Evolutionary conservation across 352 stramenopile species (phyloP), one percentile per base, ranked within the genome.

Genomic region (Lagenidium sp.): DNA sequence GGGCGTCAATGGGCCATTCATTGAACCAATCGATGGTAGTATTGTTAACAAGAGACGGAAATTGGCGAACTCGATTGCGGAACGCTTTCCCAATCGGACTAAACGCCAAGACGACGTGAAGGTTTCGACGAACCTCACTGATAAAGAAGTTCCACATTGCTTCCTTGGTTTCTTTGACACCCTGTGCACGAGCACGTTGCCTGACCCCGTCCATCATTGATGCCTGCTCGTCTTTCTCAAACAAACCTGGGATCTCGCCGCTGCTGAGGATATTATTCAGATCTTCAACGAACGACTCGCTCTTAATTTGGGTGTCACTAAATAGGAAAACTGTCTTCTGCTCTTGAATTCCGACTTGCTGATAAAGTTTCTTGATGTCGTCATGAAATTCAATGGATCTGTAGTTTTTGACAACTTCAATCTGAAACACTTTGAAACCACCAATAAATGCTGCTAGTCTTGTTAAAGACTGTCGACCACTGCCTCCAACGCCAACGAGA

Each of bases 321-420:
- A 97, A 97, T 8, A 97, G 54, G 46, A 97, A 97, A 0, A 92
- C 80, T 0, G 85, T 95, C 26, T 77, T 75, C 34, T 92, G 86
- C 38, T 89, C 80, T 21, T 88, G 63, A 6, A 94, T 46, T 3
- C 85, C 90, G 7, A 82, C 76, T 42, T 82, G 75, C 22, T 74
- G 56, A 37, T 86, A 90, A 5, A 97, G 55, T 24, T 85, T 84
- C 47, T 97, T 97, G 7, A 97, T 76, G 38, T 97, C 90, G 24
- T 97, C 89, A 38, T 92, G 78, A 55, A 96, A 97, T 53, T 97
- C 89, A 20, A 82, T 67, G 7, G 59, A 66, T 11, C 89, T 69
- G 41, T 97, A 97, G 26, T 96, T 95, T 60, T 97, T 97, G n/a
- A 85, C 80, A 1, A 97, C 88, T 63, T 97, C 90, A 37, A 97